Base-by-base conservation (phyloP, 345 rosid species). In the Clausena lansium region DNA sequence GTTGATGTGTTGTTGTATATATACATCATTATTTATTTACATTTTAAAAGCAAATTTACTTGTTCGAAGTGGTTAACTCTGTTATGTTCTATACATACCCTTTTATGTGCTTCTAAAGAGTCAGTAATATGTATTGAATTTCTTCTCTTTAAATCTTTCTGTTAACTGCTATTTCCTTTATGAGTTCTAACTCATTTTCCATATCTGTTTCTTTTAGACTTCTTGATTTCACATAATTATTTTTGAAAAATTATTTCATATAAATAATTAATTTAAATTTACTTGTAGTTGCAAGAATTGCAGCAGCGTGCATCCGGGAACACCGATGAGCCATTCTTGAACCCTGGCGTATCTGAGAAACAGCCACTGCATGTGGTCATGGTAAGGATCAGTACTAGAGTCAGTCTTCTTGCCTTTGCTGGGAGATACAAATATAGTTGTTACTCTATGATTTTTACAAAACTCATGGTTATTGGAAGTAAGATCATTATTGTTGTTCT, bases 361-460 rank as follows among this genome's bases (percentile, higher is more conserved):
- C 99, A 91, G 70, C 98, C 98, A 2, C 83, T 96, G 88, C 99
- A 96, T 83, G 99, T 96, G 62, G 83, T 95, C 70, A 90, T 96
- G 99, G 98, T 93, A 85, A 83, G 88, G 61, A n/a, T 72, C 33
- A 71, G 32, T 75, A 9, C 7, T 35, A 57, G 62, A 70, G 7
- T 64, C 47, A 27, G 30, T 39, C 73, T 75, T 38, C 14, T 62
- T 71, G 67, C 45, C 39, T 11, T 54, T 39, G 13, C 19, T 52
- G 20, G 35, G 50, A 19, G 64, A 73, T 52, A 70, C 20, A 73
- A 73, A 8, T 3, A 35, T 17, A 30, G 39, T 73, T 70, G 30
- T n/a, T 10, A 15, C 58, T 17, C 27, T 65, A 14, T 75, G 19
- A 61, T 58, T 74, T 54, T 73, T 24, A 64, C 55, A 25, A 24